These are phyloP conservation scores for Leccinum broughii DNA, from an alignment of 768 basidiomycete species.

Conservation along the genomic window DNA sequence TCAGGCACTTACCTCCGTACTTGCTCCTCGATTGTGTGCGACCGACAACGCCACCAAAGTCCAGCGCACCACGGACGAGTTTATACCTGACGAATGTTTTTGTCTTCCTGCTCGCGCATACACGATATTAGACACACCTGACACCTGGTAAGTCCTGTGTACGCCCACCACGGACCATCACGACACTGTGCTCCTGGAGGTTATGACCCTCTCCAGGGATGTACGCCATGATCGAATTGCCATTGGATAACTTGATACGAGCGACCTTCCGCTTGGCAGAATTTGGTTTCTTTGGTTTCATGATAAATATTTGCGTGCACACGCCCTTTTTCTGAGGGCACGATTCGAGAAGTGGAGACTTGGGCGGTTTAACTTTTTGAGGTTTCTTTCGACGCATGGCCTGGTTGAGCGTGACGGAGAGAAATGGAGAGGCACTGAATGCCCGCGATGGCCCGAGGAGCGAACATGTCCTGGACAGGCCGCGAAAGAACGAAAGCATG, in stretches of 20 bases:
- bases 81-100: slow-evolving; percentile 69
- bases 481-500: slow-evolving; percentile 32
- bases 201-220: slow-evolving; percentile 98
- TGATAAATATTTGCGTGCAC: slow-evolving; percentile 75
- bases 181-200: slow-evolving; percentile 95
- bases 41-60: slow-evolving; percentile 88
- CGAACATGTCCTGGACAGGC: slow-evolving; percentile 24
- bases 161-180: slow-evolving; percentile 91
- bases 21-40: slow-evolving; percentile 80
- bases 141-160: slow-evolving; percentile 98
- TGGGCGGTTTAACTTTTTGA: slow-evolving; percentile 42
- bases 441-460: slow-evolving; percentile 37
- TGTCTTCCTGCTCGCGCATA: not conserved
- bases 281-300: slow-evolving; percentile 96
- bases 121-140: slow-evolving; percentile 54
- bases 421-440: slow-evolving; percentile 64
- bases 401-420: slow-evolving; percentile 79
- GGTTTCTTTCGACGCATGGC: slow-evolving; percentile 77
- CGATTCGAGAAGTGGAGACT: slow-evolving; percentile 77
- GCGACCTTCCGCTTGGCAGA: slow-evolving; percentile 98
- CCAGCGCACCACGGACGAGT: slow-evolving; percentile 87
- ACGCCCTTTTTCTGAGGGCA: slow-evolving; percentile 93
- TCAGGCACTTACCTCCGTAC: slow-evolving; percentile 75
- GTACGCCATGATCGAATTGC: slow-evolving; percentile 88
- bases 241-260: slow-evolving; percentile 86